Conservation (phyloP, 129 eudicot genomes). For the Logfia minima region DNA sequence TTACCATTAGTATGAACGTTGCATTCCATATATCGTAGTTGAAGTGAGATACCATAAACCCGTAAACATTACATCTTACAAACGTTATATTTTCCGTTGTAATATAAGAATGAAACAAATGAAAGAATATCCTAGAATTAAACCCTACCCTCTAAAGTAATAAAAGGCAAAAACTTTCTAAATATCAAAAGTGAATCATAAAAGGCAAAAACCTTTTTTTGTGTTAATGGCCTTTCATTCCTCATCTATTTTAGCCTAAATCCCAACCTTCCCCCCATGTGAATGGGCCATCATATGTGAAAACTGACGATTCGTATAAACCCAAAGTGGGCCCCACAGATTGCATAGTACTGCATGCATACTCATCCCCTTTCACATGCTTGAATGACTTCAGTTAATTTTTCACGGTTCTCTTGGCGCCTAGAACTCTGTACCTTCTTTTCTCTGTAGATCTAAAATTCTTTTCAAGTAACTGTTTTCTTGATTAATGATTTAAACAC, state of each 20-base stretch:
- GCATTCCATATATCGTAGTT: too few relatives aligned
- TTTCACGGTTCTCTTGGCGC: constrained; percentile 50
- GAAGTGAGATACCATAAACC: too few relatives aligned
- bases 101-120: neutral
- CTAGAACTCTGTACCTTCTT: constrained; percentile 39
- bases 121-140: neutral
- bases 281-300: neutral
- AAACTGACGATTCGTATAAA: neutral
- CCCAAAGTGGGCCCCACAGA: neutral
- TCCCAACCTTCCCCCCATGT: neutral
- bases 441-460: constrained; percentile 13
- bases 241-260: neutral
- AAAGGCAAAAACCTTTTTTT: neutral
- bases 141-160: neutral
- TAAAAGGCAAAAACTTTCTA: neutral
- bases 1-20: too few relatives aligned
- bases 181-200: neutral
- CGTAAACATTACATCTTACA: too few relatives aligned
- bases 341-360: neutral
- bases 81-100: too few relatives aligned
- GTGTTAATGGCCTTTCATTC: neutral
- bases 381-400: constrained; percentile 19
- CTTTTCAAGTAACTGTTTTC: neutral
- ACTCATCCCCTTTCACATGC: neutral
- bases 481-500: neutral